Evolutionary conservation across 1,284 basidiomycete genomes (phyloP), one percentile per base, ranked within the genome.

Genomic region (Sparassis latifolia): DNA sequence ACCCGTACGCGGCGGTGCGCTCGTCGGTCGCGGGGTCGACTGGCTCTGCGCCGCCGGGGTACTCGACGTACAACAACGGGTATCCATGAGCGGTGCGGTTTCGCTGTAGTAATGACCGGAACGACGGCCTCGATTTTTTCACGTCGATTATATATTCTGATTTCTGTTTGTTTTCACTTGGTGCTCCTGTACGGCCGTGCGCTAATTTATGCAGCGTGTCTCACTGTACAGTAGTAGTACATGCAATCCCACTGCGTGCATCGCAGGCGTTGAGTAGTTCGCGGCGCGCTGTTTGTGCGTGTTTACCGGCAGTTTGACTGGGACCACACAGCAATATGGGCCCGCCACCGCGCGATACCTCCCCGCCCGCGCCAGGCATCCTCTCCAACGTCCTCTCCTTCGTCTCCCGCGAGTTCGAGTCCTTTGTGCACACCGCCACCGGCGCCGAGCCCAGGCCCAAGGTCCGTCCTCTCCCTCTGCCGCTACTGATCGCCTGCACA

Each of bases 1-100:
- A 90, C 62, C 86, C 86, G 7, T 89, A 89, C 60, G 84, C 86
- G 10, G 84, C 82, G 10, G 85, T 89, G 29, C 75, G 85, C 27
- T 82, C 82, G 7, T 76, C 64, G 33, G 52, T 66, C 6, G 42
- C 53, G 1, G 54, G 54, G 1, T 40, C 52, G 0, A 54, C 55
- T 5, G 52, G 54, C 6, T 48, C 56, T 44, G 46, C 57, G 10
- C 57, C 63, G 5, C 60, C 62, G 6, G 51, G 49, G 10, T 66
- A 65, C 50, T 53, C 48, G 38, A 58, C 55, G 33, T 57, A 55
- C 35, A 47, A 55, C 35, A 47, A 53, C 45, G 62, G 57, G 6
- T 63, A 61, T 52, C 52, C 53, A 52, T 61, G 48, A 56, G 20
- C 37, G 38, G 12, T 29, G n/a, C 6, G 50, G 47, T 43, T 55